Evolutionary conservation across 108 stramenopile species (phyloP), one percentile per base, ranked within the genome.

Genomic region (Epipyxis sp.): DNA sequence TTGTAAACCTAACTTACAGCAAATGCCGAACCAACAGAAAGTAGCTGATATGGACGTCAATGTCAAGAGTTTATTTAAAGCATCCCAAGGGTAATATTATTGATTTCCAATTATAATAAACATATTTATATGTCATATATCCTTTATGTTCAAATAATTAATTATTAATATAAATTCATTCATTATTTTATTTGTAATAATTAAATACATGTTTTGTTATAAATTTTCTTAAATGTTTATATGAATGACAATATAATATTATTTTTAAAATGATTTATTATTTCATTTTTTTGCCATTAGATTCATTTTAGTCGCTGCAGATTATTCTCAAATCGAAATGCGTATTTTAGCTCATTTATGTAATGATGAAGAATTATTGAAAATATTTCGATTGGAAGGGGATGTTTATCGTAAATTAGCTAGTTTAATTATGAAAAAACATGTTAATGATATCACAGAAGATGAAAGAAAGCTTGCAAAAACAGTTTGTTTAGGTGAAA

Each of bases 301-400:
- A n/a, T 20, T 6, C 20, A 74, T 6, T 10, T 37, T 74, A 10
- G 71, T 90, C 76, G 84, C 86, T 25, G 85, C 81, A 45, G 89
- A 90, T 46, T 90, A 90, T 62, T 83, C 81, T 27, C 89, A 90
- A 61, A 87, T 87, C 65, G 89, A 90, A 82, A 84, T 90, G 29
- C 59, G 89, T 13, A 86, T 90, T 10, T 82, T 90, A 40, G 89
- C 89, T 0, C 89, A 90, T 45, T 81, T 89, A 82, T 62, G 77
- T 35, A 6, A 40, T 10, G 89, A 90, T 54, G 59, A 79, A 59
- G 82, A 79, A 10, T 42, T 90, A 61, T 62, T 82, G 35, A 58
- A 78, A 1, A 76, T 88, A 29, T 90, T 90, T 46, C 54, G 65
- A 44, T 61, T 78, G 39, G 59, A 54, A 1, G 59, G 72, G 27